phyloP scores from a whole-genome alignment of 1,284 basidiomycete species.

The Ganoderma lingzhi region DNA sequence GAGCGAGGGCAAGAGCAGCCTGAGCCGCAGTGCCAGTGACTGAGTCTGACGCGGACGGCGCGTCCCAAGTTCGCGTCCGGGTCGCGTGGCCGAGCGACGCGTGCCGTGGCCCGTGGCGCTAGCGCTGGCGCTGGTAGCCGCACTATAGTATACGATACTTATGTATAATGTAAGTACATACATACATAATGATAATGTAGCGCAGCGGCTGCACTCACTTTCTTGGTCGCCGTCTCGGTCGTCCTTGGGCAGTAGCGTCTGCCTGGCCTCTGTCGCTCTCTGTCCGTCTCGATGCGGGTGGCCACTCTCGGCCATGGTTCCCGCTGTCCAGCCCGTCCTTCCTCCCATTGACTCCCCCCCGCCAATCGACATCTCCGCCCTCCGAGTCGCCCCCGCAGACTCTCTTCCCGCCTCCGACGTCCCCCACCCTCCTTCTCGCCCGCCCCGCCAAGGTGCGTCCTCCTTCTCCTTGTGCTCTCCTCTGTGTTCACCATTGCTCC shows the following conservation, averaged over 20 bases:
- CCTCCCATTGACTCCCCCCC: slow-evolving; percentile 32
- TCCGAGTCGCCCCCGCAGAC: slow-evolving; percentile 11
- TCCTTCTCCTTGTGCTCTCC: background rate
- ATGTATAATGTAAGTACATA: too few relatives aligned
- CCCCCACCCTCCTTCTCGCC: slow-evolving; percentile 25
- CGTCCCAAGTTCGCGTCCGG: background rate
- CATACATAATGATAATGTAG: too few relatives aligned
- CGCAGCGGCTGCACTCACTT: too few relatives aligned
- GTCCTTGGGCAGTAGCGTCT: background rate
- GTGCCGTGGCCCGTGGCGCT: too few relatives aligned
- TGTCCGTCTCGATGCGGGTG: slow-evolving; percentile 18
- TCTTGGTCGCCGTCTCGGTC: background rate
- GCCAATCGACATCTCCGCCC: slow-evolving; percentile 29
- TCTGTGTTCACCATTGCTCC: background rate
- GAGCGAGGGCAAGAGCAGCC: background rate
- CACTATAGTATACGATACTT: too few relatives aligned
- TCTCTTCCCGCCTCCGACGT: slow-evolving; percentile 15
- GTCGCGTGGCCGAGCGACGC: slow-evolving; percentile 2
- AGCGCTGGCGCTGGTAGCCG: too few relatives aligned
- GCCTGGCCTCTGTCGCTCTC: background rate
- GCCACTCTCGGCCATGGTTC: slow-evolving; percentile 18
- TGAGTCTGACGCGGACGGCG: background rate
- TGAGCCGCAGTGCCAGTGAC: background rate
- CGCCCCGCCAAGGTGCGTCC: slow-evolving; percentile 25
- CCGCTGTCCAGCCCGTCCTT: slow-evolving; percentile 24